Evolutionary conservation across 2,329 filamentous ascomycete genomes (phyloP), one percentile per base, ranked within the genome.

Genomic region (Dothideomycetes sp.): DNA sequence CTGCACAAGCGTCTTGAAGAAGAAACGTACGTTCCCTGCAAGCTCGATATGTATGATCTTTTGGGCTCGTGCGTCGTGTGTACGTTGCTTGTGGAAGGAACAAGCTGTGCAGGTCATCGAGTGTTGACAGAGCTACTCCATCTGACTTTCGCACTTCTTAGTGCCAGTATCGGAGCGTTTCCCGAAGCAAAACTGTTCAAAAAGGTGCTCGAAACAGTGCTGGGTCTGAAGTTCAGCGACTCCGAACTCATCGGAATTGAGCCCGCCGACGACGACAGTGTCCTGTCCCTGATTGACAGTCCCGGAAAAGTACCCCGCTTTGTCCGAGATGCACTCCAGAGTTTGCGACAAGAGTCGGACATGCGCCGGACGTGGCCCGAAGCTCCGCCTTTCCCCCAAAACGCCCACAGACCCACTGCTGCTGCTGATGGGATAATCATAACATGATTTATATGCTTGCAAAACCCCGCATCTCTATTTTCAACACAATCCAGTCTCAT

Each of bases 271-370:
- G 33, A 36, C 24, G 16, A 3, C 4, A 15, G 27, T 9, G 24
- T 36, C 10, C 24, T 36, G 4, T 4, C 24, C 24, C 18, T 36
- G 33, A 36, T 36, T 12, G 33, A 36, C 16, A 36, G 1, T 12
- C 33, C 33, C 16, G 24, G 33, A 7, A 36, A 36, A 36, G 24
- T 36, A 9, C 33, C 33, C 33, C 33, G 33, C 33, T 36, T 36
- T 24, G 24, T 36, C 28, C 33, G 33, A 24, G 20, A 19, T 4
- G 16, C 24, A 10, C 33, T 28, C 24, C 33, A 36, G 23, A 24
- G 28, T 9, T 4, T 28, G n/a, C 33, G 33, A n/a, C n/a, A n/a
- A 28, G 24, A 2, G 4, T 36, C 33, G 23, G 23, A 36, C 11
- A 8, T 36, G 16, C 33, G 24, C 18, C 33, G 33, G 33, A 36